Evolutionary conservation across 352 stramenopile genomes (phyloP).

Genomic region (Pythium phragmitis): DNA sequence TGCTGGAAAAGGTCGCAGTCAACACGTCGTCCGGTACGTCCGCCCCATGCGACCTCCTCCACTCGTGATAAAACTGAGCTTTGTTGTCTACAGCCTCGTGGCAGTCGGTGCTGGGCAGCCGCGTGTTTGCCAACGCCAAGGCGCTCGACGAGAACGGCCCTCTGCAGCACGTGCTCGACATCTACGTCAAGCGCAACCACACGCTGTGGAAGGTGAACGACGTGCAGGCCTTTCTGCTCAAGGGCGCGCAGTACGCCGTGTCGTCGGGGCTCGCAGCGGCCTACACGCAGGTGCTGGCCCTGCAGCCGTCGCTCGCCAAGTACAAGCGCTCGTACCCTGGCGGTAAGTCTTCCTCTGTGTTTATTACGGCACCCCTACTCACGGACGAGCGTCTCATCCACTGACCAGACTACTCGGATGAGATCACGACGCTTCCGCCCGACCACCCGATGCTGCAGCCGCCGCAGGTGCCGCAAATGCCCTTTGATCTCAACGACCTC

Average conservation of each 20-base stretch:
- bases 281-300: conserved; percentile 56
- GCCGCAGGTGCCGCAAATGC: conserved; percentile 48
- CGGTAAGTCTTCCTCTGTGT: conserved; percentile 32
- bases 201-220: conserved; percentile 86
- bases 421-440: conserved; percentile 79
- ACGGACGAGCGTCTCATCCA: neutral
- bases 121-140: conserved; percentile 77
- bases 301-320: conserved; percentile 61
- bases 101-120: conserved; percentile 68
- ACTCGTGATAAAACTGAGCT: neutral
- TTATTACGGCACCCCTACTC: neutral
- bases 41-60: neutral
- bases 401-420: conserved; percentile 76
- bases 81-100: conserved; percentile 45
- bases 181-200: conserved; percentile 79
- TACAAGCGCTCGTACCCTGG: conserved; percentile 64
- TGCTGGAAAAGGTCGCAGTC: conserved; percentile 73
- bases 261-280: conserved; percentile 49
- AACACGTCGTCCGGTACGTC: conserved; percentile 63
- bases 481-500: conserved; percentile 49
- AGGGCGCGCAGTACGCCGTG: conserved; percentile 61
- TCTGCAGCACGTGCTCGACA: conserved; percentile 73
- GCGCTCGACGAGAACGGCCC: conserved; percentile 52
- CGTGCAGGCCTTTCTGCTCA: conserved; percentile 66
- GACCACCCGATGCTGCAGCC: conserved; percentile 87